Percentiles rank a stretch among this genome's conserved stretches.
Conservation (phyloP, 345 rosid species). For the Schrenkiella parvula region DNA sequence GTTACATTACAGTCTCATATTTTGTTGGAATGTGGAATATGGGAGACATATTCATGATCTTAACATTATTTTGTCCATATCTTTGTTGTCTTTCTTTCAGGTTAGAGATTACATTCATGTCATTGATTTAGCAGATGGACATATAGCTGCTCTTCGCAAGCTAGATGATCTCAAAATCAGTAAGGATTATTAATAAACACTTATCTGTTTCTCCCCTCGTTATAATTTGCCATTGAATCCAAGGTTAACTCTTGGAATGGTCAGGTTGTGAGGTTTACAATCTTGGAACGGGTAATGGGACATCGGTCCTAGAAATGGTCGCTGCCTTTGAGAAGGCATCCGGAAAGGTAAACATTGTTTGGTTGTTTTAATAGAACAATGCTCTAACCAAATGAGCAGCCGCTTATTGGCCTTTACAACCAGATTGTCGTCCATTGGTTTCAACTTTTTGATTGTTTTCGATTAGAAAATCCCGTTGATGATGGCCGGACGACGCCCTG, state of each 20-base stretch:
- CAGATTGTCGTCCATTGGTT: not conserved
- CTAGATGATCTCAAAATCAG: slow-evolving; percentile 64
- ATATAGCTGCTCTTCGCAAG: slow-evolving; percentile 81
- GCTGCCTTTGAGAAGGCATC: slow-evolving; percentile 91
- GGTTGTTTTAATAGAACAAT: not conserved
- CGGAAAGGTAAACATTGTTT: slow-evolving; percentile 55
- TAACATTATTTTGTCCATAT: not conserved
- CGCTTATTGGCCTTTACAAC: not conserved
- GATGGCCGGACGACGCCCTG: slow-evolving; percentile 76
- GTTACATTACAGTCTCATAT: not conserved
- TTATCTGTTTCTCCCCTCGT: not conserved
- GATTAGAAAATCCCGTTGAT: slow-evolving; percentile 76
- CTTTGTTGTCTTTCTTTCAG: slow-evolving; percentile 28
- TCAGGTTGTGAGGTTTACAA: slow-evolving; percentile 96
- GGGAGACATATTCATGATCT: not conserved
- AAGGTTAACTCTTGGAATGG: not conserved
- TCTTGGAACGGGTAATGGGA: slow-evolving; percentile 95
- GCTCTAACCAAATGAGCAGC: not conserved
- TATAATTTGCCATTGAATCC: not conserved
- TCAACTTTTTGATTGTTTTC: not conserved
- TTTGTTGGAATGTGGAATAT: not conserved
- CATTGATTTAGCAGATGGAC: slow-evolving; percentile 89
- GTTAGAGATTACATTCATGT: slow-evolving; percentile 98
- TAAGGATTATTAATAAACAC: slow-evolving; percentile 14
- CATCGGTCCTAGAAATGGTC: slow-evolving; percentile 97